Conservation (phyloP, 2,329 filamentous ascomycete genomes). For the Microcyclosporella mali region DNA sequence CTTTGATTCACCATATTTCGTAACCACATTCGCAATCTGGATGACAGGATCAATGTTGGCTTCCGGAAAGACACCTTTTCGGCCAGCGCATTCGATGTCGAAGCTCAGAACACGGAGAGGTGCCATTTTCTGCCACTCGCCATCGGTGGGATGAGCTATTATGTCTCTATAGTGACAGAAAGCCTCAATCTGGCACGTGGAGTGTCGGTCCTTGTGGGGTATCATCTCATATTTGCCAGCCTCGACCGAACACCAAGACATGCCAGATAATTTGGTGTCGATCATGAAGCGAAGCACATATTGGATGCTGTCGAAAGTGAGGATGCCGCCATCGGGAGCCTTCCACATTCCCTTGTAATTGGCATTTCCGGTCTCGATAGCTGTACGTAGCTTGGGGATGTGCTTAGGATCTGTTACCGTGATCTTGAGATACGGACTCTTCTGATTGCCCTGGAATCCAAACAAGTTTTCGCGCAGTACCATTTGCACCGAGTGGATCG, state of each 20-base stretch:
- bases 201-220: conserved; percentile 61
- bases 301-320: conserved; percentile 94
- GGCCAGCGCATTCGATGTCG: conserved; percentile 96
- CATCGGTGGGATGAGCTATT: conserved; percentile 78
- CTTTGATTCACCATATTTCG: conserved; percentile 87
- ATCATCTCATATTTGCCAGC: conserved; percentile 67
- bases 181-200: conserved; percentile 95
- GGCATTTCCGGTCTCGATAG: conserved; percentile 67
- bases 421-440: conserved; percentile 88
- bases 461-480: conserved; percentile 85
- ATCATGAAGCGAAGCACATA: conserved; percentile 98
- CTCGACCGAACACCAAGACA: conserved; percentile 94
- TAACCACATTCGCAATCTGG: conserved; percentile 95
- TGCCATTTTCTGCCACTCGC: conserved; percentile 97
- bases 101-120: conserved; percentile 89
- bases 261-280: conserved; percentile 86
- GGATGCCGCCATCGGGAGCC: conserved; percentile 60
- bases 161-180: conserved; percentile 75
- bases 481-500: conserved; percentile 75
- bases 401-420: conserved; percentile 84
- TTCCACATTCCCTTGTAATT: conserved; percentile 94
- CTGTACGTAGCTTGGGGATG: conserved; percentile 67
- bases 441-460: conserved; percentile 86
- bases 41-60: conserved; percentile 89
- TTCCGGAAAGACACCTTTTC: conserved; percentile 96